Evolutionary conservation across 2,329 filamentous ascomycete species (phyloP).

Genomic region (Zopfia rhizophila): DNA sequence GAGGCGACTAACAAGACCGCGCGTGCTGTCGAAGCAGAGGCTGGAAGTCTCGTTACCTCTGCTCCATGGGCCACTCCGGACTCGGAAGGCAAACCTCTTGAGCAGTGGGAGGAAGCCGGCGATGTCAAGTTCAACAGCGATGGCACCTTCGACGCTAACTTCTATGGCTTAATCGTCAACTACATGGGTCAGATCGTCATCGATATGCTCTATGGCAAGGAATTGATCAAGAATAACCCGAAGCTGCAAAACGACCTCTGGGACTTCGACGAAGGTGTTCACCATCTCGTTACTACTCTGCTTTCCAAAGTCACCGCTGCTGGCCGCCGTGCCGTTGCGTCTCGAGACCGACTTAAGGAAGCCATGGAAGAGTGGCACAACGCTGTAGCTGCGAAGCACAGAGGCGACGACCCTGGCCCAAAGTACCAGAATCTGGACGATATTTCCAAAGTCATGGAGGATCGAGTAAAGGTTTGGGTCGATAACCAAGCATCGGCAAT

Average conservation of each 20-base stretch:
- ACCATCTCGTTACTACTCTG: constrained; percentile 18
- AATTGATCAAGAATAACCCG: constrained; percentile 20
- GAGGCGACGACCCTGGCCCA: constrained; percentile 6
- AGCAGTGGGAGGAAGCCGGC: constrained; percentile 24
- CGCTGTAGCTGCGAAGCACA: constrained; percentile 21
- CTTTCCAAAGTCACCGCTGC: constrained; percentile 16
- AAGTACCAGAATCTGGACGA: constrained; percentile 22
- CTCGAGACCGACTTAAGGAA: constrained; percentile 14
- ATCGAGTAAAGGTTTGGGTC: constrained; percentile 23
- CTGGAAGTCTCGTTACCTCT: constrained; percentile 16
- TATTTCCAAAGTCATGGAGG: constrained; percentile 20
- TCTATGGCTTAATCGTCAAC: constrained; percentile 19
- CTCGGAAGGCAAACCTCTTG: constrained; percentile 9
- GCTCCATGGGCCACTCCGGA: constrained; percentile 14
- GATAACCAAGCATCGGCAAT: constrained; percentile 14
- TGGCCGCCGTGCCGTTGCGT: constrained; percentile 13
- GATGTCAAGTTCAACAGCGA: constrained; percentile 24
- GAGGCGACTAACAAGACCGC: constrained; percentile 23
- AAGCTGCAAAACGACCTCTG: constrained; percentile 22
- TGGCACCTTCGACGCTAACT: constrained; percentile 21
- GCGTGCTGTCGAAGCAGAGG: constrained; percentile 14
- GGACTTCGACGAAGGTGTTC: constrained; percentile 23
- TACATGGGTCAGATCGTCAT: constrained; percentile 28
- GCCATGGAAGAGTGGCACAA: constrained; percentile 26
- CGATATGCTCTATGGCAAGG: constrained; percentile 27